Percentiles rank a stretch among this genome's conserved stretches.
phyloP scores from a whole-genome alignment of 1,284 basidiomycete species.

The Flammula alnicola region DNA sequence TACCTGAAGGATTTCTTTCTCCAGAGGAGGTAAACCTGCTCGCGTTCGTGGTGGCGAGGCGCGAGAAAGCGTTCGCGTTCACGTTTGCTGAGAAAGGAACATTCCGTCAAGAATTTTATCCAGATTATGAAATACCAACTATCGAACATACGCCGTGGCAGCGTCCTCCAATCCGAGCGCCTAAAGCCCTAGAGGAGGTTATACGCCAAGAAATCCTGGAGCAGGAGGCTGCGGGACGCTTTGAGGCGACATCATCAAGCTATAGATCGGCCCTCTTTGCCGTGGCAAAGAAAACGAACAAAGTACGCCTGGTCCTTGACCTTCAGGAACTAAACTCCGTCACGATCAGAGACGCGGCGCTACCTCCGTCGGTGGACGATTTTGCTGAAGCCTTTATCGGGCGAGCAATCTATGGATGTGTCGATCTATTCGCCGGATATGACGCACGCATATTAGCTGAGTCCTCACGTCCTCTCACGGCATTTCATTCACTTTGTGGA shows the following conservation, averaged over 20 bases:
- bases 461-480: slow-evolving; percentile 30
- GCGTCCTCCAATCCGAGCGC: slow-evolving; percentile 29
- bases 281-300: slow-evolving; percentile 36
- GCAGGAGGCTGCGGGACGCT: slow-evolving; percentile 31
- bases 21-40: slow-evolving; percentile 29
- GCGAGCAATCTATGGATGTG: slow-evolving; percentile 26
- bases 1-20: too few relatives aligned
- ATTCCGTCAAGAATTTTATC: slow-evolving; percentile 36
- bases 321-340: slow-evolving; percentile 37
- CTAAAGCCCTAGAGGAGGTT: slow-evolving; percentile 25
- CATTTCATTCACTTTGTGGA: slow-evolving; percentile 29
- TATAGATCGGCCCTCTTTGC: slow-evolving; percentile 36
- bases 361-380: slow-evolving; percentile 27
- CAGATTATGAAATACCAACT: slow-evolving; percentile 37
- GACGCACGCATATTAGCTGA: slow-evolving; percentile 22
- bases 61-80: slow-evolving; percentile 33
- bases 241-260: slow-evolving; percentile 33
- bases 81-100: slow-evolving; percentile 33
- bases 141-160: slow-evolving; percentile 40
- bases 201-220: slow-evolving; percentile 27
- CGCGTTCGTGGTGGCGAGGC: slow-evolving; percentile 22
- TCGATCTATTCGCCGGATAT: slow-evolving; percentile 34
- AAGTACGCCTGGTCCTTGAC: slow-evolving; percentile 34
- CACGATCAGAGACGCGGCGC: slow-evolving; percentile 32
- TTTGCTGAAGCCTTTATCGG: slow-evolving; percentile 37